phyloP scores from a whole-genome alignment of 495 filamentous ascomycete genomes.

The Penicillium fimorum region DNA sequence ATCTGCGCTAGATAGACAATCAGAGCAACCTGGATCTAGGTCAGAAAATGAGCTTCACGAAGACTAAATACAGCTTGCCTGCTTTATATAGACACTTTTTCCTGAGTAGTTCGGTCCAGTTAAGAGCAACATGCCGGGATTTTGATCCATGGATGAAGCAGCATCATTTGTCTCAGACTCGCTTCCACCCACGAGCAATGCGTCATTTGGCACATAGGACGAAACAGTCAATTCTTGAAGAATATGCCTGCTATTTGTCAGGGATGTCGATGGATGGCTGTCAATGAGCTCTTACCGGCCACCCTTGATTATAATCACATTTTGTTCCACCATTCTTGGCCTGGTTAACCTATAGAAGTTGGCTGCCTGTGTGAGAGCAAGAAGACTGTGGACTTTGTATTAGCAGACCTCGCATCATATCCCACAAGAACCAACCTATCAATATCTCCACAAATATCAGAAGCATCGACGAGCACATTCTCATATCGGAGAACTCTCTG shows the following conservation, averaged over 20 bases:
- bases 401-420: not conserved
- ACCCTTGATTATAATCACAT: slow-evolving; percentile 71
- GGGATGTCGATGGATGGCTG: not conserved
- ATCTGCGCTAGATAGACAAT: slow-evolving; percentile 93
- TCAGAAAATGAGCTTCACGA: slow-evolving; percentile 1
- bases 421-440: slow-evolving; percentile 54
- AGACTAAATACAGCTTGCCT: slow-evolving; percentile 39
- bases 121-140: slow-evolving; percentile 75
- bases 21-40: slow-evolving; percentile 57
- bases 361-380: slow-evolving; percentile 79
- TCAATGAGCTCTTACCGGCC: slow-evolving; percentile 57
- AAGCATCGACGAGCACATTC: slow-evolving; percentile 60
- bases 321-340: slow-evolving; percentile 68
- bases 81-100: slow-evolving; percentile 95
- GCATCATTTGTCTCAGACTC: not conserved
- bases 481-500: slow-evolving; percentile 71
- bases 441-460: slow-evolving; percentile 80
- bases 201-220: slow-evolving; percentile 84
- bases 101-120: slow-evolving; percentile 97
- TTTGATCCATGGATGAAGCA: slow-evolving; percentile 8
- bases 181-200: slow-evolving; percentile 62
- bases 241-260: slow-evolving; percentile 58
- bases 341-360: slow-evolving; percentile 67
- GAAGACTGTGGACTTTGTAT: slow-evolving; percentile 52
- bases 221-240: slow-evolving; percentile 86